Percentiles rank a stretch among this genome's conserved stretches.
Conservation (phyloP, 345 rosid species). For the Gossypium australe region DNA sequence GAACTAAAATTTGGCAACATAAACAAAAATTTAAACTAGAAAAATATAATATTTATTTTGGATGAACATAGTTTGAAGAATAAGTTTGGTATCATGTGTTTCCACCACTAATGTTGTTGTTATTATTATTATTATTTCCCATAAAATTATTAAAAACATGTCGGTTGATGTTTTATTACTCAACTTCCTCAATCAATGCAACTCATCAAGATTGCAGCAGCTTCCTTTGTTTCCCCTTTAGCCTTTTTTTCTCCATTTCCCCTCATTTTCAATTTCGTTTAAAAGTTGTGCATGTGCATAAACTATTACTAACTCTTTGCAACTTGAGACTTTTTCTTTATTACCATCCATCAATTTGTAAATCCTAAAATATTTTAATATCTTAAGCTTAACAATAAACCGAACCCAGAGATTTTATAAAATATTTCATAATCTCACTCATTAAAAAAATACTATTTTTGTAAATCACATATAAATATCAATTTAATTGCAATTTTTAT, state of each 20-base stretch:
- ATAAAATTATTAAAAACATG: not conserved
- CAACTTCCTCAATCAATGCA: constrained; percentile 38
- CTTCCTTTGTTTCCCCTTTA: constrained; percentile 3
- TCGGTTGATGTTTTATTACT: constrained; percentile 32
- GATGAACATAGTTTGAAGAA: not conserved
- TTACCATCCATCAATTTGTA: not conserved
- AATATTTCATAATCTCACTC: not conserved
- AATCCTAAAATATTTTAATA: not conserved
- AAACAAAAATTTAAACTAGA: not conserved
- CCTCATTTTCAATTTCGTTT: not conserved
- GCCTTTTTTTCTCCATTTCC: not conserved
- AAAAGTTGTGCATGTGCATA: not conserved
- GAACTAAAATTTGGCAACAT: not conserved
- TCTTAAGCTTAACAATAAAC: no score
- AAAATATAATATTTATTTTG: not conserved
- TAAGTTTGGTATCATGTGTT: not conserved
- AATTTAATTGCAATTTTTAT: no score
- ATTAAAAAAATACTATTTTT: no score
- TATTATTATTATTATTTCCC: not conserved
- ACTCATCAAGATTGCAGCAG: constrained; percentile 17
- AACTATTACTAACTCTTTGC: not conserved
- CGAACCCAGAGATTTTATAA: no score
- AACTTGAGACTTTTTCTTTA: not conserved
- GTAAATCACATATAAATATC: no score
- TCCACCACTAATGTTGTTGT: not conserved